Evolutionary conservation across 495 filamentous ascomycete genomes (phyloP).

Genomic region (Penicillium angulare): DNA sequence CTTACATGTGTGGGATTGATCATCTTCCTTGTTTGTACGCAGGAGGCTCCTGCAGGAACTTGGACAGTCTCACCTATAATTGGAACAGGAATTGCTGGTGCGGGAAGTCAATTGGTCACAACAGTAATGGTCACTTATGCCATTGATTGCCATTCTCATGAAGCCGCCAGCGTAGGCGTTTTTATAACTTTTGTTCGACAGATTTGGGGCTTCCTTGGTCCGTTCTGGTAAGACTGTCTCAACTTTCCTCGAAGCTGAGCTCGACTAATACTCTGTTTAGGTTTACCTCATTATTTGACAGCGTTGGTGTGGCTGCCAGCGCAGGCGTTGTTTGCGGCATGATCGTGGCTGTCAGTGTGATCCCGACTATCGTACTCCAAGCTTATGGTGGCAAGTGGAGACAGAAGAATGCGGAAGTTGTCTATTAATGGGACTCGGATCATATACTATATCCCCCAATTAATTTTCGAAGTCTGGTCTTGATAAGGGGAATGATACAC

Average conservation of each 20-base stretch:
- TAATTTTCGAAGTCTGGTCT: too few relatives aligned
- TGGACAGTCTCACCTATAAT: slow-evolving; percentile 54
- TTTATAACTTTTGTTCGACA: slow-evolving; percentile 56
- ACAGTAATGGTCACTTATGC: slow-evolving; percentile 57
- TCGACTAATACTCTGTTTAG: slow-evolving; percentile 16
- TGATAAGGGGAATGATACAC: too few relatives aligned
- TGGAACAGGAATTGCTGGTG: slow-evolving; percentile 49
- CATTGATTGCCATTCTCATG: slow-evolving; percentile 51
- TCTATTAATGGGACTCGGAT: background rate
- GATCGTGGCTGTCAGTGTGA: slow-evolving; percentile 43
- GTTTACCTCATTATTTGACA: slow-evolving; percentile 53
- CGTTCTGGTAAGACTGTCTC: slow-evolving; percentile 51
- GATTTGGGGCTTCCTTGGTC: slow-evolving; percentile 58
- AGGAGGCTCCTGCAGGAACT: background rate
- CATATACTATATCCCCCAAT: too few relatives aligned
- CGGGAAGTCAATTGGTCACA: slow-evolving; percentile 57
- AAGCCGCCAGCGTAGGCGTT: slow-evolving; percentile 53
- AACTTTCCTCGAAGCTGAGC: background rate
- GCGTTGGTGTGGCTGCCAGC: slow-evolving; percentile 40
- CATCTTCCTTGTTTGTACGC: background rate
- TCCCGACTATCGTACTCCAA: slow-evolving; percentile 45
- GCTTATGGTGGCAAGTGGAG: slow-evolving; percentile 18
- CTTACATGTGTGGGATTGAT: background rate
- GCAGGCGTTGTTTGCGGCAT: slow-evolving; percentile 42
- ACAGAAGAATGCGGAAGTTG: background rate